These are phyloP conservation scores for Cubamyces sp. DNA, from an alignment of 768 basidiomycete genomes.

Conservation along the genomic window DNA sequence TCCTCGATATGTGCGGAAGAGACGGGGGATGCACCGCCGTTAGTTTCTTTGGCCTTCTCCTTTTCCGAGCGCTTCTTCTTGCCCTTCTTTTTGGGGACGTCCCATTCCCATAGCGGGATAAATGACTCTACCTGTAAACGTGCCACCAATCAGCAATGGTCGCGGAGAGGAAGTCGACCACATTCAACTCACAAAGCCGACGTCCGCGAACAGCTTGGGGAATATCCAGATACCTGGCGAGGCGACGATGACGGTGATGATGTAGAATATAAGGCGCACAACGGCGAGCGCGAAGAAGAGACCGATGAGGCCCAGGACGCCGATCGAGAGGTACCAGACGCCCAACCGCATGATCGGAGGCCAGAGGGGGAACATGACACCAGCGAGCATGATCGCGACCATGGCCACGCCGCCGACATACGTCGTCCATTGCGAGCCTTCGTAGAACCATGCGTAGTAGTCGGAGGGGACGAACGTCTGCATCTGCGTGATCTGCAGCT, in stretches of 20 bases:
- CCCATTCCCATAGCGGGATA: constrained; percentile 97
- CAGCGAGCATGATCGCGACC: constrained; percentile 92
- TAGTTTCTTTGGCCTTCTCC: constrained; percentile 40
- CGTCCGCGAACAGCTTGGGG: constrained; percentile 96
- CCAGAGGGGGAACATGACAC: constrained; percentile 99
- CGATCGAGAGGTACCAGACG: constrained; percentile 94
- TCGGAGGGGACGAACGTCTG: constrained; percentile 77
- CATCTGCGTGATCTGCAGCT: constrained; percentile 78
- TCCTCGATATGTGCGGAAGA: constrained; percentile 28
- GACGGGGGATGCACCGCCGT: constrained; percentile 22
- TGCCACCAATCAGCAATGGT: not conserved
- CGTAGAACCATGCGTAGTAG: constrained; percentile 97
- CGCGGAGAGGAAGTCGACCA: not conserved
- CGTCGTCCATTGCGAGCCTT: constrained; percentile 91
- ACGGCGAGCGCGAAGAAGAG: constrained; percentile 91
- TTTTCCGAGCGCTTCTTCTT: constrained; percentile 68
- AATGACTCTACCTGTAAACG: constrained; percentile 89
- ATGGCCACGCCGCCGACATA: constrained; percentile 89
- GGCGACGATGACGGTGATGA: constrained; percentile 84
- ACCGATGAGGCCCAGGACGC: constrained; percentile 83
- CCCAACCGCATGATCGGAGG: constrained; percentile 90
- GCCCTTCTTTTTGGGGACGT: constrained; percentile 69
- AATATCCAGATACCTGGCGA: constrained; percentile 99
- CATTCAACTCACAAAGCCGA: constrained; percentile 84
- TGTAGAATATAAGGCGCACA: constrained; percentile 89